Evolutionary conservation across 1,284 basidiomycete species (phyloP).

Genomic region (Austroboletus niveus): DNA sequence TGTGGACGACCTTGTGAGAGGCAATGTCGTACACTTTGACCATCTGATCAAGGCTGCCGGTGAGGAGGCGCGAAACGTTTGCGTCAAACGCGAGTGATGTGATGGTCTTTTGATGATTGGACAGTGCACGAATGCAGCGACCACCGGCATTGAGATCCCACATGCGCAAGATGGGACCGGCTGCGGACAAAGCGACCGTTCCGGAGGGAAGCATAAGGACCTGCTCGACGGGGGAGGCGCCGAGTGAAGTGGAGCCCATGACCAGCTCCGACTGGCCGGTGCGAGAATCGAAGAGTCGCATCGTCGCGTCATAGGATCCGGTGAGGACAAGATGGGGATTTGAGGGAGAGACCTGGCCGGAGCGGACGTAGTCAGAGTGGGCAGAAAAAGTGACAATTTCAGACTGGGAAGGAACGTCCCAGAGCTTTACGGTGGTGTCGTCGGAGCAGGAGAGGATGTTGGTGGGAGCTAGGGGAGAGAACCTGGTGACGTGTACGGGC

Average conservation of each 20-base stretch:
- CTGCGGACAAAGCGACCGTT: slow-evolving; percentile 81
- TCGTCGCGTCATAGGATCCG: slow-evolving; percentile 93
- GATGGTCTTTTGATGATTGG: slow-evolving; percentile 98
- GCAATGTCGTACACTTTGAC: slow-evolving; percentile 98
- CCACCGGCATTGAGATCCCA: slow-evolving; percentile 97
- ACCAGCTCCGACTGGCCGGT: slow-evolving; percentile 79
- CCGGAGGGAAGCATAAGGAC: slow-evolving; percentile 93
- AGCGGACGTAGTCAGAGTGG: slow-evolving; percentile 95
- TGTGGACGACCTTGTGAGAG: slow-evolving; percentile 94
- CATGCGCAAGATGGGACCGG: slow-evolving; percentile 90
- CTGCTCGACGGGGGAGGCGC: slow-evolving; percentile 83
- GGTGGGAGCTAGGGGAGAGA: slow-evolving; percentile 79
- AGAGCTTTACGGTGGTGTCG: slow-evolving; percentile 91
- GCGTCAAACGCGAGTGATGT: slow-evolving; percentile 85
- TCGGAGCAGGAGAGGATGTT: slow-evolving; percentile 95
- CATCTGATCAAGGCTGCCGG: slow-evolving; percentile 93
- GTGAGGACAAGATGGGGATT: slow-evolving; percentile 87
- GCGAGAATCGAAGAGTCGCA: slow-evolving; percentile 87
- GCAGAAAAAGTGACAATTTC: slow-evolving; percentile 76
- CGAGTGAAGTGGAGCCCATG: slow-evolving; percentile 60
- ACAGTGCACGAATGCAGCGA: slow-evolving; percentile 82
- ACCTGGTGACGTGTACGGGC: slow-evolving; percentile 92
- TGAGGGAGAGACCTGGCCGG: slow-evolving; percentile 81
- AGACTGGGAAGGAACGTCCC: slow-evolving; percentile 93
- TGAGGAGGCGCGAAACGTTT: slow-evolving; percentile 76